Conservation (phyloP, 306 rosid species). For the Erythrophleum fordii region DNA sequence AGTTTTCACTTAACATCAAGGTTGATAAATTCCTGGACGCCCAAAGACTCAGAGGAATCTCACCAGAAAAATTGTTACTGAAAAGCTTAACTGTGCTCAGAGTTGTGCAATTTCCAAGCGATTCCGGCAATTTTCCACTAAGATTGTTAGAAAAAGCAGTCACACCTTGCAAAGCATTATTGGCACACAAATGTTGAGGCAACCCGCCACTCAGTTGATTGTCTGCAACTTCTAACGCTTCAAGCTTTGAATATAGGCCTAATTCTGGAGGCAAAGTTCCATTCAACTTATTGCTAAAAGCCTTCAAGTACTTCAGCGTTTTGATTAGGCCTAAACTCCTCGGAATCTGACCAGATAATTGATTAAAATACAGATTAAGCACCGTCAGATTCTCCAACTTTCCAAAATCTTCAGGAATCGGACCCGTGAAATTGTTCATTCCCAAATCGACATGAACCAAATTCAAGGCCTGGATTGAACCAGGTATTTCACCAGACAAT, state of each 20-base stretch:
- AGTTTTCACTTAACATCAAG: constrained; percentile 67
- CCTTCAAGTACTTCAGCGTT: constrained; percentile 46
- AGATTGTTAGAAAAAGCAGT: constrained; percentile 65
- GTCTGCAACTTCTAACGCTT: constrained; percentile 60
- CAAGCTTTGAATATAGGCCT: constrained; percentile 69
- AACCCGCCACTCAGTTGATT: constrained; percentile 66
- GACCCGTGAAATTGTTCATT: constrained; percentile 68
- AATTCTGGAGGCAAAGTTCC: constrained; percentile 81
- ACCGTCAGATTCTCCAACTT: constrained; percentile 52
- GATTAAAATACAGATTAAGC: constrained; percentile 56
- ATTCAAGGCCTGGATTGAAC: constrained; percentile 52
- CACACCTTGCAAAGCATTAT: constrained; percentile 59
- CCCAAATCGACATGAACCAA: constrained; percentile 52
- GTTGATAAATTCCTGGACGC: constrained; percentile 50
- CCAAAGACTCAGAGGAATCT: constrained; percentile 76
- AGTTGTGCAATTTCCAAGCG: constrained; percentile 65
- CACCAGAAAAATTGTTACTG: constrained; percentile 67
- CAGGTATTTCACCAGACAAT: constrained; percentile 67
- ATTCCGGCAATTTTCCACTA: constrained; percentile 59
- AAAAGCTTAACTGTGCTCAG: constrained; percentile 52
- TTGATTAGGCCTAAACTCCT: constrained; percentile 54
- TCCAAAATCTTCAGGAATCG: constrained; percentile 61
- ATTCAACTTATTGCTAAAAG: constrained; percentile 63
- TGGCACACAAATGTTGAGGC: constrained; percentile 70
- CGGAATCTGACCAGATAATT: constrained; percentile 69